phyloP scores from a whole-genome alignment of 148 eudicot genomes.

The Spergularia bocconei region DNA sequence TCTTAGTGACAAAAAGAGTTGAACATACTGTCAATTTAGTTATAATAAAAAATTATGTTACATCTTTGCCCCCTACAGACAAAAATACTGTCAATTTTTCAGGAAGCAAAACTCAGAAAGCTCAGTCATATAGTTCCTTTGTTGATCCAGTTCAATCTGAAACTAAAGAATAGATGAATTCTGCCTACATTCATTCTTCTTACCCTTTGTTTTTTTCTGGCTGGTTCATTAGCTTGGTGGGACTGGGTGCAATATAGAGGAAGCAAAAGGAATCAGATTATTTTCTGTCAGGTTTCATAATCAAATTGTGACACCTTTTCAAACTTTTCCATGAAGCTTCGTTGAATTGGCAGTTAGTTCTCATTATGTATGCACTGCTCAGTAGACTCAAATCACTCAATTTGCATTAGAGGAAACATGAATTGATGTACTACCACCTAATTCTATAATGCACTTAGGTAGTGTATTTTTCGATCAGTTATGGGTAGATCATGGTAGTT shows the following conservation, averaged over 20 bases:
- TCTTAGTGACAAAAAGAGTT: slow-evolving; percentile 21
- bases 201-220: not conserved
- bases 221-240: slow-evolving; percentile 6
- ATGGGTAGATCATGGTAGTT: no score
- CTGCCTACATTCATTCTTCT: not conserved
- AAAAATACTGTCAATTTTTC: slow-evolving; percentile 17
- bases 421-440: not conserved
- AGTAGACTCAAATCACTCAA: not conserved
- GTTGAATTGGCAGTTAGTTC: not conserved
- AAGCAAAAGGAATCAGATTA: slow-evolving; percentile 9
- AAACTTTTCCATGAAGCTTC: not conserved
- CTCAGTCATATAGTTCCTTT: not conserved
- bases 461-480: no score
- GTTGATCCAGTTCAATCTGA: slow-evolving; percentile 8
- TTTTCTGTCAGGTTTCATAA: slow-evolving; percentile 6
- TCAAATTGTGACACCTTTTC: no score
- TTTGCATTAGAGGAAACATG: not conserved
- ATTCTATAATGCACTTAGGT: no score
- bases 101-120: slow-evolving; percentile 25
- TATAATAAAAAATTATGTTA: not conserved
- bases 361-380: no score
- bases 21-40: not conserved
- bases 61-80: slow-evolving; percentile 1
- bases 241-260: slow-evolving; percentile 1
- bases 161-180: slow-evolving; percentile 11